Evolutionary conservation across 2,329 filamentous ascomycete species (phyloP), one percentile per base, ranked within the genome.

Genomic region (Cladophialophora carrionii): DNA sequence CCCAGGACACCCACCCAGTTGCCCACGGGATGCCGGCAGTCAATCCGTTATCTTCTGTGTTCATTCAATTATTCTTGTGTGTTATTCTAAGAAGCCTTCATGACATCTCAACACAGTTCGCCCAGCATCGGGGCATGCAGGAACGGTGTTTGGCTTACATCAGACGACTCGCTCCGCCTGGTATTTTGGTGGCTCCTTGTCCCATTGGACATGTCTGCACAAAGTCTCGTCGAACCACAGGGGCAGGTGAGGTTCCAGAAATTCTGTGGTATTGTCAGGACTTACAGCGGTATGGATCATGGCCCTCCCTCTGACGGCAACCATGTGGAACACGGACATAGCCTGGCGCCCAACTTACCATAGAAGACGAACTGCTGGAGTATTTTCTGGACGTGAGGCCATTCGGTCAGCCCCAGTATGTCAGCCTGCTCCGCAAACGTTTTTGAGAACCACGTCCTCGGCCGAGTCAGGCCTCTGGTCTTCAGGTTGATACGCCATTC

Each of bases 201-300:
- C 10, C 6, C 20, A 29, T 6, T 22, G 31, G n/a, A 26, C 20
- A 24, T 41, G 17, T 20, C 2, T 6, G n/a, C n/a, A 12, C 51
- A 62, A 26, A 10, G 63, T 57, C 24, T 65, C 63, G 24, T 52
- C 63, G 41, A 59, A 61, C 58, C 63, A 65, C 12, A 32, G n/a
- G 14, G 58, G 26, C 20, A 57, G 34, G 34, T 53, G 32, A 7
- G 43, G 53, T 52, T 65, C 63, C 17, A 65, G 52, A 34, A 65
- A 65, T 22, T 62, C 37, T 43, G n/a, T n/a, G n/a, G 37, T n/a
- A 17, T 17, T 43, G 17, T 43, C 37, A 43, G 37, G 37, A 20
- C 14, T 8, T 20, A 6, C 14, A 20, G 17, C 37, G 37, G 10
- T 43, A n/a, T n/a, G 17, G n/a, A n/a, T 17, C 34, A 43, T 17